phyloP scores from a whole-genome alignment of 139 green algal species.

The Coelastrella sp. region DNA sequence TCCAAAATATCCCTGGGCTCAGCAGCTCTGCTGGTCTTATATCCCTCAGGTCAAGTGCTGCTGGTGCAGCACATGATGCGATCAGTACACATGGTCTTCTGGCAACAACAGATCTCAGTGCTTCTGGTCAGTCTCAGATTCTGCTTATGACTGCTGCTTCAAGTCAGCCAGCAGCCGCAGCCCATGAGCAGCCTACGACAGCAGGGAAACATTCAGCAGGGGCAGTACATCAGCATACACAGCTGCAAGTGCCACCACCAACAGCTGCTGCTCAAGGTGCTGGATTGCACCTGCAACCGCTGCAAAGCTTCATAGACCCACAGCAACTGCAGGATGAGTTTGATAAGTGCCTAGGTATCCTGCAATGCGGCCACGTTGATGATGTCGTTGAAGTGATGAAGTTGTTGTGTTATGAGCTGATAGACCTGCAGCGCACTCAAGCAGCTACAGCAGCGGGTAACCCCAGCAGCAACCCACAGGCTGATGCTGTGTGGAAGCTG shows the following conservation, averaged over 20 bases:
- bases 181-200: not conserved
- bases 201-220: not conserved
- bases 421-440: slow-evolving; percentile 57
- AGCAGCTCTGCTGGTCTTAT: not conserved
- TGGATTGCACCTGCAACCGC: slow-evolving; percentile 12
- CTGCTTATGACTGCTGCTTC: not conserved
- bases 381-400: slow-evolving; percentile 85
- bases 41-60: not conserved
- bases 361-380: slow-evolving; percentile 48
- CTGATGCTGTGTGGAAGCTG: slow-evolving; percentile 38
- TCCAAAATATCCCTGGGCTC: not conserved
- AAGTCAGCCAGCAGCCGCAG: not conserved
- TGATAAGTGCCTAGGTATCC: slow-evolving; percentile 26
- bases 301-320: slow-evolving; percentile 25
- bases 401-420: slow-evolving; percentile 84
- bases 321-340: slow-evolving; percentile 41
- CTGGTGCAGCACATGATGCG: not conserved
- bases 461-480: not conserved
- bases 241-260: slow-evolving; percentile 21
- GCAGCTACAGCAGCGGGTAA: not conserved
- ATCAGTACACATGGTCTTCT: not conserved
- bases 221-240: not conserved
- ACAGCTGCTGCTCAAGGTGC: not conserved
- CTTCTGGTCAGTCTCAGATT: not conserved
- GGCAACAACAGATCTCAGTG: not conserved